These are phyloP conservation scores for Linnemannia exigua DNA, from an alignment of 192 early-diverging fungal genomes.

Conservation along the genomic window DNA sequence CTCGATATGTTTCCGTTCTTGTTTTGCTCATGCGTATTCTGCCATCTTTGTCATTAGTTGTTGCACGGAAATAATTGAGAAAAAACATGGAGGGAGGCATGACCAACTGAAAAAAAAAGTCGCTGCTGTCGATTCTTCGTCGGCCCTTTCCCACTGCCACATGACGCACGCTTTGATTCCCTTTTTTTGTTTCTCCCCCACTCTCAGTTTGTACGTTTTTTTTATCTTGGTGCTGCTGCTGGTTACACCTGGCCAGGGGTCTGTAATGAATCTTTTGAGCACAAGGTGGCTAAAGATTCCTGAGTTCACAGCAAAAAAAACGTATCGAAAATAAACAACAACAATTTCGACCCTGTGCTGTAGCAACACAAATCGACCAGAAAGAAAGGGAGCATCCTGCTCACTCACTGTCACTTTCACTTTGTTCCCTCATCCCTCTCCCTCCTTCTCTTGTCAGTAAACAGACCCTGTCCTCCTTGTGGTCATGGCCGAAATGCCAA, in stretches of 20 bases:
- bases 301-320: neutral
- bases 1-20: neutral
- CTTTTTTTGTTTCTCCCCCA: constrained; percentile 4
- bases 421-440: neutral
- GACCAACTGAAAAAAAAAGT: constrained; percentile 25
- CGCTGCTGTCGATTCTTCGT: constrained; percentile 22
- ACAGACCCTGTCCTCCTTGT: constrained; percentile 16
- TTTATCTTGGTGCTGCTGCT: neutral
- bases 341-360: constrained; percentile 1
- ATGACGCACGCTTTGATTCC: constrained; percentile 7
- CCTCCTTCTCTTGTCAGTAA: neutral
- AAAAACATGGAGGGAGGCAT: constrained; percentile 15
- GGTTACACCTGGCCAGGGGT: neutral
- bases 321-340: neutral
- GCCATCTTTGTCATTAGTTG: neutral
- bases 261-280: neutral
- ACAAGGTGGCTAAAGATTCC: constrained; percentile 7
- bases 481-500: constrained; percentile 44
- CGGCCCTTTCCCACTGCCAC: constrained; percentile 24
- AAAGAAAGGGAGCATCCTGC: neutral
- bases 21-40: neutral
- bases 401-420: neutral
- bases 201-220: neutral
- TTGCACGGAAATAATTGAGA: neutral
- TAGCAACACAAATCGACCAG: constrained; percentile 4